phyloP scores from a whole-genome alignment of 495 filamentous ascomycete genomes.

The Emericellopsis terricola region DNA sequence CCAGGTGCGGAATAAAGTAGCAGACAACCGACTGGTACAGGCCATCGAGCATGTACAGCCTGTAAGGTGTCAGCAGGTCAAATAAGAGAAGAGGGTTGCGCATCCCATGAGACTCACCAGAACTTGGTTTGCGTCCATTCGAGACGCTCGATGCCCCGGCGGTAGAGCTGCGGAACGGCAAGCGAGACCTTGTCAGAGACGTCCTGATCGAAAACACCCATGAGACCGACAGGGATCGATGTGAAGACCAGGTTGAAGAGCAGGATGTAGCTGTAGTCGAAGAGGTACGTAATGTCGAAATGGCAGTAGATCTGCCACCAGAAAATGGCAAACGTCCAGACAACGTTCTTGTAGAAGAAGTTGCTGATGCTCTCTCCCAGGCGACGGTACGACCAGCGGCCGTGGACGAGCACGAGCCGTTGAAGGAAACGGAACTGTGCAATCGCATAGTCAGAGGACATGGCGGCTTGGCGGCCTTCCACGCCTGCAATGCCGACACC shows the following conservation, averaged over 20 bases:
- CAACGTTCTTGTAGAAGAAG: constrained; percentile 99
- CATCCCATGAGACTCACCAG: constrained; percentile 51
- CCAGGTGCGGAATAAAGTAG: constrained; percentile 80
- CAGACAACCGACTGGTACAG: constrained; percentile 83
- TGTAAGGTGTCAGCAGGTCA: too few species aligned
- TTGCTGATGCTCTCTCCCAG: constrained; percentile 90
- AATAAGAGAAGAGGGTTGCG: too few species aligned
- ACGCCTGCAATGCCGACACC: constrained; percentile 97
- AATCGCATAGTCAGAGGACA: constrained; percentile 98
- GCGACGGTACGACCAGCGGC: constrained; percentile 88
- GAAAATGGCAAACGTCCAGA: constrained; percentile 94
- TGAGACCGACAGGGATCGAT: constrained; percentile 84
- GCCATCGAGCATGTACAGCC: constrained; percentile 91
- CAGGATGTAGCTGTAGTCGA: constrained; percentile 94
- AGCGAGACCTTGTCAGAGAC: constrained; percentile 87
- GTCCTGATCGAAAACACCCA: constrained; percentile 96
- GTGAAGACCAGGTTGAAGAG: constrained; percentile 96
- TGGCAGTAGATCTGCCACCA: constrained; percentile 96
- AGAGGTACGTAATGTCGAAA: constrained; percentile 90
- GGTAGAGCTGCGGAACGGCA: constrained; percentile 87
- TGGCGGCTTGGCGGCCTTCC: constrained; percentile 91
- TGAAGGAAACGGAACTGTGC: constrained; percentile 93
- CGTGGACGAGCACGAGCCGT: constrained; percentile 84
- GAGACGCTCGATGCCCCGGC: constrained; percentile 85
- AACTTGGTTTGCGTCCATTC: constrained; percentile 98